Conservation (phyloP, 2,329 filamentous ascomycete genomes). For the Cladosporium sp. region DNA sequence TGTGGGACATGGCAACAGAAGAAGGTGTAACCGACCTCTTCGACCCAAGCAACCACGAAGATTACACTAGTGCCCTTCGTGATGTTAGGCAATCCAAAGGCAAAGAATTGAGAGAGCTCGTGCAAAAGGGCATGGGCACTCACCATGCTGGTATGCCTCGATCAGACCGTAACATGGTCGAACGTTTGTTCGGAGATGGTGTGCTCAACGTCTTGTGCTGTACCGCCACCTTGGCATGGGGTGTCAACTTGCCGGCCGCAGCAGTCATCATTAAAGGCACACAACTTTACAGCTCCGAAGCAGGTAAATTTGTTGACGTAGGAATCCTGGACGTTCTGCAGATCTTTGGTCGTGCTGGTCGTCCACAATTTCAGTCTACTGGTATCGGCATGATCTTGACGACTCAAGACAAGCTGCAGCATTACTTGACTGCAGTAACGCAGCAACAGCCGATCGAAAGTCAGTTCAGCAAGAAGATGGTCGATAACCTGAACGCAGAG, state of each 20-base stretch:
- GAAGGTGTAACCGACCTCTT: slow-evolving; percentile 78
- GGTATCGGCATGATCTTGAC: slow-evolving; percentile 99
- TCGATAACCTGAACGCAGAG: slow-evolving; percentile 96
- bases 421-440: slow-evolving; percentile 90
- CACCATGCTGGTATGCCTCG: slow-evolving; percentile 97
- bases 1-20: slow-evolving; percentile 84
- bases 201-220: slow-evolving; percentile 97
- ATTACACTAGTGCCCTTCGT: slow-evolving; percentile 74
- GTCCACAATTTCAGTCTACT: slow-evolving; percentile 95
- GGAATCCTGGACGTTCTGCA: slow-evolving; percentile 96
- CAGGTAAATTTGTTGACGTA: slow-evolving; percentile 93
- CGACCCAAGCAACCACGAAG: slow-evolving; percentile 74
- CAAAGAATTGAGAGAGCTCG: slow-evolving; percentile 81
- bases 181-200: slow-evolving; percentile 84
- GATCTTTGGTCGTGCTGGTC: slow-evolving; percentile 96
- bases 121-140: slow-evolving; percentile 87
- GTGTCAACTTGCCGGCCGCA: slow-evolving; percentile 95
- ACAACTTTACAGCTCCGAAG: slow-evolving; percentile 92
- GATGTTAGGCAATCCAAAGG: slow-evolving; percentile 86
- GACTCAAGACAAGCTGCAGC: slow-evolving; percentile 85
- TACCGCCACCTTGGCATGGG: slow-evolving; percentile 96
- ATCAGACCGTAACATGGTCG: slow-evolving; percentile 92
- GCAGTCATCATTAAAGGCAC: slow-evolving; percentile 98
- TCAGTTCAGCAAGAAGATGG: slow-evolving; percentile 87
- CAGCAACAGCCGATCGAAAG: slow-evolving; percentile 97